Conservation (phyloP, 2,329 filamentous ascomycete genomes). For the Phymatotrichopsis omnivora region DNA sequence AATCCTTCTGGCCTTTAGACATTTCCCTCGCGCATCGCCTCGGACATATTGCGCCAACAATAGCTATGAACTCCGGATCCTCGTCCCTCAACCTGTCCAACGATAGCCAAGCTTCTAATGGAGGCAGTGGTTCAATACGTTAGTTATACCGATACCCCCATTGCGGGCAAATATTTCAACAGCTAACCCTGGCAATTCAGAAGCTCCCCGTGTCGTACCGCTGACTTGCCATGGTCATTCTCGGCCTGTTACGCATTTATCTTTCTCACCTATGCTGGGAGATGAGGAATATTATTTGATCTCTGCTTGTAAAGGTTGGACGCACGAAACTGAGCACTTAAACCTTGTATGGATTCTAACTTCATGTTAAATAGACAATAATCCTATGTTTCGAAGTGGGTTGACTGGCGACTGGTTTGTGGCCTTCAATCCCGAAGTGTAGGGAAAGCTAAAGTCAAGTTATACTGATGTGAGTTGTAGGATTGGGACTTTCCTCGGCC, state of each 20-base stretch:
- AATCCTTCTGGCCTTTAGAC: no score
- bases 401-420: slow-evolving; percentile 82
- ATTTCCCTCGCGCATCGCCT: no score
- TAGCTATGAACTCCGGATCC: slow-evolving; percentile 22
- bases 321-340: no score
- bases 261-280: slow-evolving; percentile 74
- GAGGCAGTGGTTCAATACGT: slow-evolving; percentile 24
- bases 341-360: neutral
- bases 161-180: neutral
- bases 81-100: slow-evolving; percentile 22
- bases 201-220: slow-evolving; percentile 53
- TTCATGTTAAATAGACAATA: slow-evolving; percentile 57
- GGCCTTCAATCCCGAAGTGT: neutral
- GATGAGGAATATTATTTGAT: slow-evolving; percentile 85
- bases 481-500: slow-evolving; percentile 96
- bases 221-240: slow-evolving; percentile 93
- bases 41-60: neutral
- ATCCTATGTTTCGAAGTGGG: slow-evolving; percentile 95
- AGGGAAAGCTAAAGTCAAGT: no score
- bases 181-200: slow-evolving; percentile 16
- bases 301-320: slow-evolving; percentile 75
- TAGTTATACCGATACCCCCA: slow-evolving; percentile 7
- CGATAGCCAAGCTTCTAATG: slow-evolving; percentile 18
- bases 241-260: slow-evolving; percentile 79
- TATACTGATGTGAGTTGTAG: slow-evolving; percentile 33